These are phyloP conservation scores for Candida boleticola DNA, from an alignment of 805 yeast genomes.

Conservation along the genomic window DNA sequence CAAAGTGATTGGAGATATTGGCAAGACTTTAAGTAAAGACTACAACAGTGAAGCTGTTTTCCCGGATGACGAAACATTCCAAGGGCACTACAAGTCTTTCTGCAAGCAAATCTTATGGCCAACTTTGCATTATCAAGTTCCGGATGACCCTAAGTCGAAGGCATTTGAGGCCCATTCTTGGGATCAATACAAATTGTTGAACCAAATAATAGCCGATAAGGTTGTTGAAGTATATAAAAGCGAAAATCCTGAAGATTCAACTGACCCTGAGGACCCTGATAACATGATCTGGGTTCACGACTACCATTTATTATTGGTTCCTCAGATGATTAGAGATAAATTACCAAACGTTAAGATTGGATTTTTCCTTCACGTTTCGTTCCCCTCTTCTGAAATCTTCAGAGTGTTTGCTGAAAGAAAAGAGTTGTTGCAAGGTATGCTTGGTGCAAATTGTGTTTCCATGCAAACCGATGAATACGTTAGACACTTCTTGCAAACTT, in stretches of 20 bases:
- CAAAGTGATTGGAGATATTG: conserved; percentile 52
- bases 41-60: conserved; percentile 65
- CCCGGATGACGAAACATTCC: conserved; percentile 75
- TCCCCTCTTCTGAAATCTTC: conserved; percentile 94
- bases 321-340: conserved; percentile 72
- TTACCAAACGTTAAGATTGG: conserved; percentile 87
- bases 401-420: conserved; percentile 89
- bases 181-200: conserved; percentile 75
- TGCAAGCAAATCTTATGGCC: conserved; percentile 98
- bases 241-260: conserved; percentile 45
- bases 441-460: conserved; percentile 84
- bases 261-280: conserved; percentile 37
- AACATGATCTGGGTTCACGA: conserved; percentile 93
- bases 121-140: conserved; percentile 87
- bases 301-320: conserved; percentile 85
- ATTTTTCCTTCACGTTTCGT: conserved; percentile 87
- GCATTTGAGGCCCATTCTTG: conserved; percentile 96
- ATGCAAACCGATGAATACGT: conserved; percentile 94
- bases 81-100: conserved; percentile 87
- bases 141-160: conserved; percentile 90
- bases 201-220: conserved; percentile 76
- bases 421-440: conserved; percentile 70
- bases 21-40: conserved; percentile 42
- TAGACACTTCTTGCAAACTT: conserved; percentile 88
- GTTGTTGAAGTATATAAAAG: conserved; percentile 56